Evolutionary conservation across 805 yeast species (phyloP), one percentile per base, ranked within the genome.

Genomic region (Spencermartinsiella europaea): DNA sequence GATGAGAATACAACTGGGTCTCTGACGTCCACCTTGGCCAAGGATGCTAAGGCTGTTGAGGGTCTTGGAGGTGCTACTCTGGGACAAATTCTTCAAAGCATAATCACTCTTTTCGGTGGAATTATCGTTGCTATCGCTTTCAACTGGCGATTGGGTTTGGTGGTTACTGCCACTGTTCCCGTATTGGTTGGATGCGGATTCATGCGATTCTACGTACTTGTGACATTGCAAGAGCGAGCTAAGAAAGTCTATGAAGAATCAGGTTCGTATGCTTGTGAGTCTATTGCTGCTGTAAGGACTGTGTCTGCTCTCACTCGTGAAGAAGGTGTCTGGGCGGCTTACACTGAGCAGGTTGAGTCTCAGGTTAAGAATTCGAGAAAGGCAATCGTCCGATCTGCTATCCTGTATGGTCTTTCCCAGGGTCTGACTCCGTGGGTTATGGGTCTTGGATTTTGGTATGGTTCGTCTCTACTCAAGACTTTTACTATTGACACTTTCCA

Each of bases 381-480:
- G 5, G 52, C 63, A 2, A 52, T 58, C 5, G 8, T 54, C 15
- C 48, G 56, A 12, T 66, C 73, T 4, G 67, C 70, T 1, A 22
- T 63, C n/a, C 47, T 68, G 37, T 70, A 58, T 39, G 72, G 67
- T 8, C 52, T 66, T 5, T 61, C 69, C 15, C 71, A 70, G 51
- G 71, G 72, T 5, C 48, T 65, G 22, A 57, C 68, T 3, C 70
- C 70, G 5, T 67, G 69, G 64, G 62, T 69, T 20, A 55, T 65
- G 48, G 73, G 69, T 2, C 59, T 70, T 3, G 66, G 66, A 10
- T 70, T 70, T 61, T 70, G 74, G 74, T 70, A 68, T 54, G 74
- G 74, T 3, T 53, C 70, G 7, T 64, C 66, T 3, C 56, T 64
- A 35, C 40, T 70, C 54, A 56, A 63, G 34, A 61, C 59, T 34